These are phyloP conservation scores for Fusarium virguliforme DNA, from an alignment of 2,329 filamentous ascomycete species.

Conservation along the genomic window DNA sequence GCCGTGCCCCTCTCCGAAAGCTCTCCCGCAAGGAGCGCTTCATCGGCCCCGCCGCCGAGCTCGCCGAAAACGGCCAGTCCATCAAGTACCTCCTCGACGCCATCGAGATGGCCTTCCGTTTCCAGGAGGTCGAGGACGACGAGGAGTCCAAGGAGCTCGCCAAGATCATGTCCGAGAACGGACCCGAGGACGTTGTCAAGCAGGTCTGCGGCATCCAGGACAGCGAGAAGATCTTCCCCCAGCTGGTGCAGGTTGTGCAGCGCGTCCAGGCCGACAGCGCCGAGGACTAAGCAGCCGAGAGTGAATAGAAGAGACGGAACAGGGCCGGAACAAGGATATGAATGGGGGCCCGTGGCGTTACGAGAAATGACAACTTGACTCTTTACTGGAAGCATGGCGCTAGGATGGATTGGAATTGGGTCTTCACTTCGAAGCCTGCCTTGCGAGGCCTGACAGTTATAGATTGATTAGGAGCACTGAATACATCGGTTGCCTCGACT, in stretches of 20 bases:
- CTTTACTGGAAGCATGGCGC: constrained; percentile 49
- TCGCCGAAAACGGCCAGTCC: constrained; percentile 84
- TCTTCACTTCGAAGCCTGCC: constrained; percentile 26
- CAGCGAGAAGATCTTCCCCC: constrained; percentile 82
- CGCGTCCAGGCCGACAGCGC: constrained; percentile 81
- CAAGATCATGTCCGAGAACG: constrained; percentile 84
- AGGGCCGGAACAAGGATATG: constrained; percentile 28
- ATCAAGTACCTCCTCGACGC: constrained; percentile 83
- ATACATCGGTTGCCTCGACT: constrained; percentile 36
- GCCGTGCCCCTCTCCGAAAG: constrained; percentile 94
- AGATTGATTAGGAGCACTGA: constrained; percentile 43
- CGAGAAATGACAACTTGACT: constrained; percentile 44
- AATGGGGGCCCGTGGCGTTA: constrained; percentile 44
- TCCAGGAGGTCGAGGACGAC: constrained; percentile 94
- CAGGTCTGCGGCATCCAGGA: constrained; percentile 87
- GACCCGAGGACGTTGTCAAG: constrained; percentile 81
- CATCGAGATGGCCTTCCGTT: constrained; percentile 92
- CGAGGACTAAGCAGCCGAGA: constrained; percentile 60
- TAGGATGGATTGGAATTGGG: constrained; percentile 40
- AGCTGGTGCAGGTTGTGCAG: constrained; percentile 83
- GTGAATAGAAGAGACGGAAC: constrained; percentile 32
- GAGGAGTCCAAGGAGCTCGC: constrained; percentile 90
- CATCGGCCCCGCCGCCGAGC: constrained; percentile 89
- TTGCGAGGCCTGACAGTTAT: constrained; percentile 24
- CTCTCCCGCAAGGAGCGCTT: constrained; percentile 96